Evolutionary conservation across 371 early-diverging fungal genomes (phyloP), one percentile per base, ranked within the genome.

Genomic region (Mortierella polycephala): DNA sequence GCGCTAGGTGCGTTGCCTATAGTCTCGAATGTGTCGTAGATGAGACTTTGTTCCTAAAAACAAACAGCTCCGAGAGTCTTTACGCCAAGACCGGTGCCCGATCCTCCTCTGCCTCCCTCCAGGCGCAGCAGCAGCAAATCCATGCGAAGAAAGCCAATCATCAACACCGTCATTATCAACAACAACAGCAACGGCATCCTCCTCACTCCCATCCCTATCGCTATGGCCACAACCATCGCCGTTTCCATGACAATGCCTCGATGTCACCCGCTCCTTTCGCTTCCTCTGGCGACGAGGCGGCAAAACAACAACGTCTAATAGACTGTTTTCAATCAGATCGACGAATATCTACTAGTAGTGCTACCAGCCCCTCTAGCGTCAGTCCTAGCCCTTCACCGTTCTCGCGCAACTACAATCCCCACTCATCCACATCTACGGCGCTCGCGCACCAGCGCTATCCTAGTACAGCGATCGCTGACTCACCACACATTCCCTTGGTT

Each of bases 1-100:
- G 72, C 40, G 66, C 51, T 37, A 59, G 72, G 6, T 71, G 72
- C 54, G 53, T 71, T 20, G 47, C 56, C 42, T 66, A 71, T 16
- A 65, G 57, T 7, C 72, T 71, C 39, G 72, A 65, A 2, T 71
- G 72, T 20, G 61, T 64, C 12, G 61, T 71, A 9, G 72, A 71
- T 30, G 66, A 71, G 52, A 62, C 57, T 37, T 46, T 71, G 16
- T 71, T 71, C 52, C 66, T 60, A 21, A 71, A 65, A 57, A 61
- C 72, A 10, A 71, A 61, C 37, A 57, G 58, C 21, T 46, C 64
- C n/a, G 60, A 62, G 42, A 57, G 58, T 20, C 46, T 68, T n/a
- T 50, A 47, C 40, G 57, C 41, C 13, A 58, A 52, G 41, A 66
- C 40, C 21, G 57, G 50, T 4, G 50, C 50, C 13, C 47, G 57